These are phyloP conservation scores for Plantago coronopus DNA, from an alignment of 305 asterid species.

Conservation along the genomic window DNA sequence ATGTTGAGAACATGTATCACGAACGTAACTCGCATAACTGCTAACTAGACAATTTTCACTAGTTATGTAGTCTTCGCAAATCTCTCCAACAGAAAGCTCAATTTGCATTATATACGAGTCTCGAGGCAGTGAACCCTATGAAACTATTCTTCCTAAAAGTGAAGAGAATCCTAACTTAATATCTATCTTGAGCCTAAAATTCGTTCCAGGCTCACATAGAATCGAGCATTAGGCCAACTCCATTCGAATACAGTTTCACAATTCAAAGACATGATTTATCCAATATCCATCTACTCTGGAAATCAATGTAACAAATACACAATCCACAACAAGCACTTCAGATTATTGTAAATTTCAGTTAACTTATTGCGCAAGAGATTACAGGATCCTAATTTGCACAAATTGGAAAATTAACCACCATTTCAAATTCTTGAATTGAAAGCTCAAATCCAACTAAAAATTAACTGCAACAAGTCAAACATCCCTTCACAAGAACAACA, in stretches of 20 bases:
- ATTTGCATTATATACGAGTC: no score
- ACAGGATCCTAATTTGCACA: not conserved
- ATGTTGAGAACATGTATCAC: not conserved
- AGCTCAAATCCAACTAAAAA: conserved; percentile 7
- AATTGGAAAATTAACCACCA: not conserved
- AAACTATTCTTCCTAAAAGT: no score
- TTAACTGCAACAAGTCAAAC: not conserved
- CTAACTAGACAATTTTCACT: not conserved
- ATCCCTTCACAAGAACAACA: not conserved
- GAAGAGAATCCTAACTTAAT: no score
- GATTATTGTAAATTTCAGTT: not conserved
- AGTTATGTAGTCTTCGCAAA: no score
- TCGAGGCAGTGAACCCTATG: no score
- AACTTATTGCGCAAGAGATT: not conserved
- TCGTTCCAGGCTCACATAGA: not conserved
- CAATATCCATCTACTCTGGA: no score
- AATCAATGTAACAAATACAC: no score
- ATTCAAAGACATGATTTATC: not conserved
- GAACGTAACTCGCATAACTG: not conserved
- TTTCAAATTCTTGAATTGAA: not conserved
- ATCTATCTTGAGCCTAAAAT: not conserved
- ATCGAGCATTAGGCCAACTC: not conserved
- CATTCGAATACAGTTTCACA: no score
- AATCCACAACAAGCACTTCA: not conserved
- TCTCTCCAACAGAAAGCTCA: no score